phyloP scores from a whole-genome alignment of 192 early-diverging fungal species.

The Dissophora globulifera region DNA sequence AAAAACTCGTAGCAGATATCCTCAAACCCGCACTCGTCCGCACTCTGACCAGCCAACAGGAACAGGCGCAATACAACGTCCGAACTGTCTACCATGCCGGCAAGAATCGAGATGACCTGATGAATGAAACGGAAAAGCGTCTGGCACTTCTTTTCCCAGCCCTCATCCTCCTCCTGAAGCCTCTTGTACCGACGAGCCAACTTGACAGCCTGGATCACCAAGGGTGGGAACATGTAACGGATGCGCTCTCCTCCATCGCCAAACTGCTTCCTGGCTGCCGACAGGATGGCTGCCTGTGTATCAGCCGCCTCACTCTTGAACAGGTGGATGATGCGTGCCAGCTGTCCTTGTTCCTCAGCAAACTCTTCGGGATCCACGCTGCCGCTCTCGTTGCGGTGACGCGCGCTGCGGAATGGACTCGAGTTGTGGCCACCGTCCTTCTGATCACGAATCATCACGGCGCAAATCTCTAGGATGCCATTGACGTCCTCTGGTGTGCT shows the following conservation, averaged over 20 bases:
- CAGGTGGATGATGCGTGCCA: constrained; percentile 85
- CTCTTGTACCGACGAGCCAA: constrained; percentile 68
- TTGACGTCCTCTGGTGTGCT: constrained; percentile 78
- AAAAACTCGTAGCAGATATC: constrained; percentile 98
- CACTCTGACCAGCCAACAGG: constrained; percentile 86
- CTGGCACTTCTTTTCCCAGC: constrained; percentile 78
- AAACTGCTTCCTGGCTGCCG: constrained; percentile 86
- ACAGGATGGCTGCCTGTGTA: constrained; percentile 83
- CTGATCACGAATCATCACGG: constrained; percentile 84
- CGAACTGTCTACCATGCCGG: constrained; percentile 69
- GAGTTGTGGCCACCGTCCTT: constrained; percentile 69
- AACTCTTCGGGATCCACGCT: constrained; percentile 86
- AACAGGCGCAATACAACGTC: constrained; percentile 82
- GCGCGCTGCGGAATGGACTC: constrained; percentile 50
- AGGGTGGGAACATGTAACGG: constrained; percentile 90
- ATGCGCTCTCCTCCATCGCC: constrained; percentile 92
- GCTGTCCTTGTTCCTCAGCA: constrained; percentile 90
- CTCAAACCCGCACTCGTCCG: constrained; percentile 88
- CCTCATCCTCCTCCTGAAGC: constrained; percentile 61
- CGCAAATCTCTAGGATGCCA: constrained; percentile 81
- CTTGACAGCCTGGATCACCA: constrained; percentile 77
- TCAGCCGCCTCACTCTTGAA: constrained; percentile 78
- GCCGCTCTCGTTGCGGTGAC: constrained; percentile 45
- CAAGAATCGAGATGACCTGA: constrained; percentile 80
- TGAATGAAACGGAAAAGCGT: constrained; percentile 89